phyloP scores from a whole-genome alignment of 177 flowering plant species.

The Tripterygium wilfordii region DNA sequence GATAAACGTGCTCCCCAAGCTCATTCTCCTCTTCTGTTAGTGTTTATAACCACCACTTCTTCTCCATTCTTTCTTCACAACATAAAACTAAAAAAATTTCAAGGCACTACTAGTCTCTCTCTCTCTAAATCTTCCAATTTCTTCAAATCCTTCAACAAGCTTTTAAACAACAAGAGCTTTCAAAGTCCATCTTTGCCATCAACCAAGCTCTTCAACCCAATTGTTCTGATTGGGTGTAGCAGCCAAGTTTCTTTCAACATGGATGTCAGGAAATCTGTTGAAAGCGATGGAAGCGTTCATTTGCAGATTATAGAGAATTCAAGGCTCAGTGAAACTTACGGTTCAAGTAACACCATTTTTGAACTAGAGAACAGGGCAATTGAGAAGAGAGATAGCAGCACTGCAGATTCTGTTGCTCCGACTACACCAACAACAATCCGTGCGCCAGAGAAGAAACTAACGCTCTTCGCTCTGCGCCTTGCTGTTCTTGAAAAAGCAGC shows the following conservation, averaged over 20 bases:
- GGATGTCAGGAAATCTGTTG: conserved; percentile 16
- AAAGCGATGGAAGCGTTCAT: conserved; percentile 19
- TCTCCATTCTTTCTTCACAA: neutral
- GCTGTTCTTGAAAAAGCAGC: conserved; percentile 85
- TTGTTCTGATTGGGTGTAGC: neutral
- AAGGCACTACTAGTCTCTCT: neutral
- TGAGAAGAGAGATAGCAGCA: conserved; percentile 33
- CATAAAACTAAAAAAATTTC: too few relatives aligned
- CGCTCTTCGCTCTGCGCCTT: conserved; percentile 83
- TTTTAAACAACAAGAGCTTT: neutral
- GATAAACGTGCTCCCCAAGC: conserved; percentile 28
- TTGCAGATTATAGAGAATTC: conserved; percentile 21
- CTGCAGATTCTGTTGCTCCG: conserved; percentile 12
- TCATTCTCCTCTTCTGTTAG: conserved; percentile 4
- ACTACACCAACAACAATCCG: conserved; percentile 17
- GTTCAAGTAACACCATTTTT: conserved; percentile 25
- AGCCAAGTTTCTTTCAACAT: conserved; percentile 3
- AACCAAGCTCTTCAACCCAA: neutral
- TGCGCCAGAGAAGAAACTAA: conserved; percentile 88
- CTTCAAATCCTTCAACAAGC: neutral
- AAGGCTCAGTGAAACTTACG: conserved; percentile 13
- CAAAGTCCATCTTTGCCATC: neutral
- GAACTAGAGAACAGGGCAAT: conserved; percentile 26
- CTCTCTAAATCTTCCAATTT: neutral
- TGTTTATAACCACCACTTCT: conserved; percentile 5